Evolutionary conservation across 2,329 filamentous ascomycete species (phyloP).

Genomic region (Epichloe scottii): DNA sequence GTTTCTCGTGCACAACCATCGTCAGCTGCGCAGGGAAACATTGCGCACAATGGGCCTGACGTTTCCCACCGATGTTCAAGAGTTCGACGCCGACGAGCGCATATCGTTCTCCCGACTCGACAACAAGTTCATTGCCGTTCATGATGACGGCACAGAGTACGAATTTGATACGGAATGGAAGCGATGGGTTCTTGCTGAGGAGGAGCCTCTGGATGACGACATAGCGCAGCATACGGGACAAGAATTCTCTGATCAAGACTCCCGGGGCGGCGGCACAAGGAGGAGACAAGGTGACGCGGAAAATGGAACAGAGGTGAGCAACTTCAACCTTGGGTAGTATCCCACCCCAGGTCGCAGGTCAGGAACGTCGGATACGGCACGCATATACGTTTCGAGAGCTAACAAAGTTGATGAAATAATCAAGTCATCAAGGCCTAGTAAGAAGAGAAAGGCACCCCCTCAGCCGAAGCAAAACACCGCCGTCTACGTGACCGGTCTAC

Average conservation of each 20-base stretch:
- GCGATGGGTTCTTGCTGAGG: constrained; percentile 61
- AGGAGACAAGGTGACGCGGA: constrained; percentile 32
- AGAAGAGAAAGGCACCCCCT: constrained; percentile 35
- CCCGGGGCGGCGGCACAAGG: constrained; percentile 12
- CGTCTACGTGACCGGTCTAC: constrained; percentile 83
- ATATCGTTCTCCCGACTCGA: constrained; percentile 80
- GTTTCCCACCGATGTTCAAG: constrained; percentile 48
- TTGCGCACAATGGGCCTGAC: constrained; percentile 19
- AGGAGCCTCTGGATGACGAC: constrained; percentile 27
- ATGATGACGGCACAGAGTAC: constrained; percentile 73
- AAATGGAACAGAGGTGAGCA: constrained; percentile 31
- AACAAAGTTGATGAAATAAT: background rate
- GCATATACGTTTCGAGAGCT: background rate
- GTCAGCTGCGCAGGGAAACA: background rate
- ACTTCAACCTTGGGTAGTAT: background rate
- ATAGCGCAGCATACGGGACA: background rate
- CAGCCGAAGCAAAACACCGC: constrained; percentile 65
- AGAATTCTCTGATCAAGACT: background rate
- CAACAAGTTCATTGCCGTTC: constrained; percentile 71
- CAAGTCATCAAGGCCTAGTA: constrained; percentile 22
- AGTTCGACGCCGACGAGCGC: constrained; percentile 67
- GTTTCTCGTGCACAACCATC: background rate
- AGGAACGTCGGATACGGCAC: too few species aligned
- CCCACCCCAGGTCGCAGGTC: too few species aligned
- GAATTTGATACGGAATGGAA: constrained; percentile 61